These are phyloP conservation scores for Paraconiothyrium brasiliense DNA, from an alignment of 2,329 filamentous ascomycete genomes.

Conservation along the genomic window DNA sequence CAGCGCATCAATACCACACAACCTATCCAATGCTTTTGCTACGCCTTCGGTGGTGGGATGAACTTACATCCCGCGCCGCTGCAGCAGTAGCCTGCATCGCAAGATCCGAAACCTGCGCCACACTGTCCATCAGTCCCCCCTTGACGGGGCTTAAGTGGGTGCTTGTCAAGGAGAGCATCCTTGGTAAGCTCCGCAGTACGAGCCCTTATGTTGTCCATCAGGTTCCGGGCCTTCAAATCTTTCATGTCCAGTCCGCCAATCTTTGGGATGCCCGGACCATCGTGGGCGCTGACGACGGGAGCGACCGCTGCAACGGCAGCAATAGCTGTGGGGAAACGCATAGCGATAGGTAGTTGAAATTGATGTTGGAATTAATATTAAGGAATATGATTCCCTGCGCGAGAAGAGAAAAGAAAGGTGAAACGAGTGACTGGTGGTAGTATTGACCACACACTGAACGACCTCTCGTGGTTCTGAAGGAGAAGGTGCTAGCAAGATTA, in stretches of 20 bases:
- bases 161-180: slow-evolving; percentile 28
- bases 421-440: slow-evolving; percentile 47
- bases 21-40: not conserved
- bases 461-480: slow-evolving; percentile 28
- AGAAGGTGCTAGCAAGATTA: slow-evolving; percentile 14
- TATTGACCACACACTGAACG: slow-evolving; percentile 39
- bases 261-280: slow-evolving; percentile 38
- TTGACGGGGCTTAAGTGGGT: slow-evolving; percentile 39
- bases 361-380: slow-evolving; percentile 32
- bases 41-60: not conserved
- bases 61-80: slow-evolving; percentile 40
- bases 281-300: slow-evolving; percentile 45
- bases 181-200: slow-evolving; percentile 34
- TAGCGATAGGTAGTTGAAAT: slow-evolving; percentile 22
- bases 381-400: slow-evolving; percentile 28
- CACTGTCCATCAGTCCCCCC: slow-evolving; percentile 43
- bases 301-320: slow-evolving; percentile 40
- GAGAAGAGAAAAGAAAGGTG: slow-evolving; percentile 20
- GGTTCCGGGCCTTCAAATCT: slow-evolving; percentile 45
- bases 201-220: slow-evolving; percentile 41
- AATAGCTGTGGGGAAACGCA: slow-evolving; percentile 46
- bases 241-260: slow-evolving; percentile 47
- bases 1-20: not conserved
- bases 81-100: slow-evolving; percentile 48
- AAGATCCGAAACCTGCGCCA: slow-evolving; percentile 41